Evolutionary conservation across 257 asterid genomes (phyloP).

Genomic region (Hygrophila difformis): DNA sequence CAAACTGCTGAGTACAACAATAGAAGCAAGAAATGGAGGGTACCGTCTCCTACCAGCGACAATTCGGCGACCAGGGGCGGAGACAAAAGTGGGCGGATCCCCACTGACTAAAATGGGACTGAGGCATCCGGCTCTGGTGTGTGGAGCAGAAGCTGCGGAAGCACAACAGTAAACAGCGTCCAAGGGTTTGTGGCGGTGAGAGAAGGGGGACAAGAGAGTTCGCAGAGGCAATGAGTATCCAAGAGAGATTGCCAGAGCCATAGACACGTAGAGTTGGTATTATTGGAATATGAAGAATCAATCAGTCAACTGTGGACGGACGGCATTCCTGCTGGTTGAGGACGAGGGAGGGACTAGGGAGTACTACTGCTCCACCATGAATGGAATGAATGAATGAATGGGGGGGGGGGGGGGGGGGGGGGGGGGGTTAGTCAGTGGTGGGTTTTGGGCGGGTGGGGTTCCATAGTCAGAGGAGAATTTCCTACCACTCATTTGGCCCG

Average conservation of each 20-base stretch:
- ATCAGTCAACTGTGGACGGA: too few relatives aligned
- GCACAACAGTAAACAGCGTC: constrained; percentile 22
- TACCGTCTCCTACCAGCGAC: constrained; percentile 53
- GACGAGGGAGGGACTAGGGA: too few relatives aligned
- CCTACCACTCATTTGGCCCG: too few relatives aligned
- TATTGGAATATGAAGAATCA: too few relatives aligned
- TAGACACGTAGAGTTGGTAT: too few relatives aligned
- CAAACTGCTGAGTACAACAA: neutral
- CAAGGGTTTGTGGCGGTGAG: constrained; percentile 19
- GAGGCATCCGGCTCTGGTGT: constrained; percentile 10
- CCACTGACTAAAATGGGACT: constrained; percentile 66
- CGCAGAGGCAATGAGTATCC: constrained; percentile 40
- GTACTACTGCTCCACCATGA: too few relatives aligned
- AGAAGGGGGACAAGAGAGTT: constrained; percentile 16
- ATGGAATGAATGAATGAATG: too few relatives aligned
- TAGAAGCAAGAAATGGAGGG: neutral
- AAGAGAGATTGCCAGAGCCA: constrained; percentile 38
- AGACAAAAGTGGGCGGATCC: constrained; percentile 85
- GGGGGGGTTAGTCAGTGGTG: too few relatives aligned
- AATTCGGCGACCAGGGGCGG: constrained; percentile 89
- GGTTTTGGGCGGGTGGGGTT: too few relatives aligned
- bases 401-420: too few relatives aligned
- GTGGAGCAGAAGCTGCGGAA: constrained; percentile 32
- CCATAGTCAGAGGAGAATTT: too few relatives aligned
- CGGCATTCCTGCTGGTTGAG: too few relatives aligned